phyloP scores from a whole-genome alignment of 768 basidiomycete genomes.

The Russula olivacea region DNA sequence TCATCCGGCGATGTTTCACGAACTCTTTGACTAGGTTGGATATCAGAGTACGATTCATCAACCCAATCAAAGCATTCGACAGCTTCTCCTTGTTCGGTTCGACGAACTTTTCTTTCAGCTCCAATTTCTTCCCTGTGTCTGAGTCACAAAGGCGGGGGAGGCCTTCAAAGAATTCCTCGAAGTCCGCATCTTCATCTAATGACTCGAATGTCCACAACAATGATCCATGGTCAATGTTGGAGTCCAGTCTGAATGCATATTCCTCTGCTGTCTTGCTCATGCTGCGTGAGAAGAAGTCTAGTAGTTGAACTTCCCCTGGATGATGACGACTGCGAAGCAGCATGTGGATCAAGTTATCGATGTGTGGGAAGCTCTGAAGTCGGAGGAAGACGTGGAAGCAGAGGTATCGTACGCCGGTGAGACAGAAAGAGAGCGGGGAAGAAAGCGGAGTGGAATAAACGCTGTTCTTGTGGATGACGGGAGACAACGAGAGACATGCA shows the following conservation, averaged over 20 bases:
- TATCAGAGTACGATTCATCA: slow-evolving; percentile 11
- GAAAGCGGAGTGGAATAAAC: slow-evolving; percentile 12
- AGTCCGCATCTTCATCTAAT: slow-evolving; percentile 8
- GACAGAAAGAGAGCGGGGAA: background rate
- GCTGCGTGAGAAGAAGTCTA: background rate
- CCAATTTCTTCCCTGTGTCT: background rate
- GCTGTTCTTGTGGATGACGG: slow-evolving; percentile 9
- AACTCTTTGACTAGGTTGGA: background rate
- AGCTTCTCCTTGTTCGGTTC: background rate
- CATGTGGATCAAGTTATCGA: too few relatives aligned
- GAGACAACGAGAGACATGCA: slow-evolving; percentile 15
- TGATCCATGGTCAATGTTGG: slow-evolving; percentile 2
- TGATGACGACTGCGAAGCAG: too few relatives aligned
- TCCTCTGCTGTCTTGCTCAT: background rate
- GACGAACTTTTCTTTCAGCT: background rate
- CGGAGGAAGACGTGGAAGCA: background rate
- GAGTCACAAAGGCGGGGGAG: slow-evolving; percentile 4
- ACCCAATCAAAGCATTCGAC: background rate
- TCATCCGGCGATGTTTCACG: slow-evolving; percentile 7
- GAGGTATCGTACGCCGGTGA: background rate
- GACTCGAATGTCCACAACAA: slow-evolving; percentile 10
- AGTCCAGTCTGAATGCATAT: background rate
- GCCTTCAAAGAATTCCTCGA: slow-evolving; percentile 14
- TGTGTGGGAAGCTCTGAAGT: background rate
- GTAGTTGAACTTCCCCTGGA: background rate